Base-by-base conservation (phyloP, 768 basidiomycete species). In the Leccinum pellstonianum region DNA sequence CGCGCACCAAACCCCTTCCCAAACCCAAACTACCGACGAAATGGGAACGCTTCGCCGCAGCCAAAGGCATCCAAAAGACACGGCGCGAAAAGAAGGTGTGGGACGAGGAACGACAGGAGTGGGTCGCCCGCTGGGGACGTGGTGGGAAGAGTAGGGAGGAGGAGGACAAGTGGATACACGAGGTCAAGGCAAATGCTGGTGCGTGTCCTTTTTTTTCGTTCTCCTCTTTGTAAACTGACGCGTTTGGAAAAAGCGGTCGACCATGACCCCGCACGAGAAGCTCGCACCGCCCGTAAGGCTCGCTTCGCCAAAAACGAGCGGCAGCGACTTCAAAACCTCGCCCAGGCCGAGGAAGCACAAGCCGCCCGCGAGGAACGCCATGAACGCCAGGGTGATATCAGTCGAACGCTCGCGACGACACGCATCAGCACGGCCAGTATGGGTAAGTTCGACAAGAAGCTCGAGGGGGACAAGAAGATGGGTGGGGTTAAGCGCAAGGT, bases 41-140 rank as follows among this genome's bases (percentile, higher is more conserved):
- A 75, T 99, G 97, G 97, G 93, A 98, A 78, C 81, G 84, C 57
- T 99, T 98, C 69, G 96, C 96, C 5, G 86, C 87, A 51, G 88
- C 91, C 38, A 98, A 97, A 78, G 97, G 97, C 38, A 98, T 98
- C 68, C 85, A 86, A 68, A 86, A 97, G 68, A 84, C 78, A 68
- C 82, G 77, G 52, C 2, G 84, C 49, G 93, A 96, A 12, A 90
- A 83, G 77, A 86, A 87, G 66, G 83, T 86, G 5, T 98, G 92
- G 91, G 95, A 98, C 73, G 95, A 98, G 67, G 95, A 96, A 73
- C 85, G 82, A 70, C 93, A 97, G 73, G 90, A 90, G 17, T 98
- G 92, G 90, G 90, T 95, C 5, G 82, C 87, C 59, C 80, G 92
- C 49, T 98, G 95, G 95, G 95, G 97, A 0, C 82, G 83, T 68